phyloP scores from a whole-genome alignment of 2,329 filamentous ascomycete species.

The Fusarium xylarioides region DNA sequence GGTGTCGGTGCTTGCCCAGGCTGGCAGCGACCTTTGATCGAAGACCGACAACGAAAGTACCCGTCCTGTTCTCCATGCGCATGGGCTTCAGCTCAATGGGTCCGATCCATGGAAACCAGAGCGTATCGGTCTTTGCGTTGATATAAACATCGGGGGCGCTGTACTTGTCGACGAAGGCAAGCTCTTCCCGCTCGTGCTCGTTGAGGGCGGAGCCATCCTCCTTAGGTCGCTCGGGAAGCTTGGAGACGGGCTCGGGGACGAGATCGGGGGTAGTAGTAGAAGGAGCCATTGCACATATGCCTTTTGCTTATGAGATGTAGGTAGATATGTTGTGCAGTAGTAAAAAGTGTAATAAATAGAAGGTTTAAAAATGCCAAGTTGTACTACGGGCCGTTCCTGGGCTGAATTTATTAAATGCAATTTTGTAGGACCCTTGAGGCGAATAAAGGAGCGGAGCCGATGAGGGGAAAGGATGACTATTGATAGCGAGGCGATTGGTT shows the following conservation, averaged over 20 bases:
- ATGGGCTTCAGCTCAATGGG: constrained; percentile 32
- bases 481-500: constrained; percentile 15
- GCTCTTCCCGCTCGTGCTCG: constrained; percentile 15
- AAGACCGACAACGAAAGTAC: constrained; percentile 28
- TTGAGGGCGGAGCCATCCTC: constrained; percentile 14
- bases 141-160: constrained; percentile 41
- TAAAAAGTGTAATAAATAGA: neutral
- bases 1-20: constrained; percentile 32
- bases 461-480: constrained; percentile 23
- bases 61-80: constrained; percentile 31
- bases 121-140: constrained; percentile 31
- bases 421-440: neutral
- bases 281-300: constrained; percentile 21
- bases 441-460: neutral
- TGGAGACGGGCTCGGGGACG: constrained; percentile 13
- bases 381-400: constrained; percentile 9
- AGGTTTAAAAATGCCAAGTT: constrained; percentile 10
- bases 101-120: constrained; percentile 37
- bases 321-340: constrained; percentile 3
- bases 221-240: constrained; percentile 19
- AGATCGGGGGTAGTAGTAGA: constrained; percentile 19
- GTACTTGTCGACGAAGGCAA: constrained; percentile 41
- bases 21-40: constrained; percentile 27
- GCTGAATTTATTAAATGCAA: constrained; percentile 9
- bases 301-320: no score